Percentiles rank a stretch among this genome's conserved stretches.
These are phyloP conservation scores for Cutaneotrichosporon sp. DNA, from an alignment of 1,284 basidiomycete genomes.

Conservation along the genomic window DNA sequence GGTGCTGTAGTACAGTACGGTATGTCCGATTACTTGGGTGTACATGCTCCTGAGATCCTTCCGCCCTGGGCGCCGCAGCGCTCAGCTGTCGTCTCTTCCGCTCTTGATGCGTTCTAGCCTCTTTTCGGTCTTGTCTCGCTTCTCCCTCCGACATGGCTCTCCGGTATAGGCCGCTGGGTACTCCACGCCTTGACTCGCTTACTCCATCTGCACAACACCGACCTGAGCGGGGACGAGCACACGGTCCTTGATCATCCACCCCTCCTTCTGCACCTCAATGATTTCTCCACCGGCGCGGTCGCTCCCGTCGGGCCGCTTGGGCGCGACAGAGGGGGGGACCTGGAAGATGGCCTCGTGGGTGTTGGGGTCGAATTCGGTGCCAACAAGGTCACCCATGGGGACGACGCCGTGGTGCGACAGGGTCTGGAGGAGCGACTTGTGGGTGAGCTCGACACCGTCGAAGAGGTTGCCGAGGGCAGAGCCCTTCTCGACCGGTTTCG, in stretches of 20 bases:
- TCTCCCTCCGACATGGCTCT: neutral
- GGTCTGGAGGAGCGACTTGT: constrained; percentile 81
- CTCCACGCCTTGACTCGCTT: constrained; percentile 6
- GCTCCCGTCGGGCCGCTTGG: constrained; percentile 56
- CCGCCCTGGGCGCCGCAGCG: neutral
- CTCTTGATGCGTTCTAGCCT: neutral
- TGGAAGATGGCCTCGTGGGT: constrained; percentile 92
- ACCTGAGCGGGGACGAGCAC: constrained; percentile 93
- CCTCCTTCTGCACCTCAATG: constrained; percentile 83
- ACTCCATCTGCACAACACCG: constrained; percentile 66
- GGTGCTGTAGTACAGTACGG: constrained; percentile 3
- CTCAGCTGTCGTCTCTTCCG: neutral
- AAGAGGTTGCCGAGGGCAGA: constrained; percentile 65
- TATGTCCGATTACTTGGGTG: constrained; percentile 1
- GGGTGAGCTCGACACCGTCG: constrained; percentile 86
- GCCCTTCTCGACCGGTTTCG: constrained; percentile 51
- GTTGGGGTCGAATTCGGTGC: constrained; percentile 92
- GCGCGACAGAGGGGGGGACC: constrained; percentile 62
- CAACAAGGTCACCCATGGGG: constrained; percentile 63
- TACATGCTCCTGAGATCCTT: neutral
- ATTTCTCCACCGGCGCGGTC: constrained; percentile 71
- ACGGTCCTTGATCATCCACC: constrained; percentile 88
- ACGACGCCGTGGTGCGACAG: constrained; percentile 87
- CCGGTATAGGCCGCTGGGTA: neutral
- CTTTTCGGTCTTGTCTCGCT: neutral